Percentiles rank a stretch among this genome's conserved stretches.
Evolutionary conservation across 345 rosid species (phyloP).

Genomic region (Eucalyptus cloeziana): DNA sequence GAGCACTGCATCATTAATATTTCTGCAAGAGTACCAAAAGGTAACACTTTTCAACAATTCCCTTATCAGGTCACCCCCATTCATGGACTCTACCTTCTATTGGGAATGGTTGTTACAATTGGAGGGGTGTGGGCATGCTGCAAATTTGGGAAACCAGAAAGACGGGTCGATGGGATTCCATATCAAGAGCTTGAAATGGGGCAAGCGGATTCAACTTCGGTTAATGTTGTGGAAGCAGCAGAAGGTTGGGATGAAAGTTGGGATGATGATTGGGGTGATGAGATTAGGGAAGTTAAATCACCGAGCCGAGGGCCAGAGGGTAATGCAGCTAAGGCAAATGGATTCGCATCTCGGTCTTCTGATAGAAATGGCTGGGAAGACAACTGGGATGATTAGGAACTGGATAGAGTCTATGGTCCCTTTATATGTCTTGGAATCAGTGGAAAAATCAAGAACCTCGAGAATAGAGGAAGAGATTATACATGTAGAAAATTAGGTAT

Average conservation of each 20-base stretch:
- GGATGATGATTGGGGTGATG: constrained; percentile 23
- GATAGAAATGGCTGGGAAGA: constrained; percentile 4
- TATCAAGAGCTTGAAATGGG: constrained; percentile 67
- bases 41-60: not conserved
- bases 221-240: constrained; percentile 1
- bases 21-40: not conserved
- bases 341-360: not conserved
- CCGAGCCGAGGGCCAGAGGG: not conserved
- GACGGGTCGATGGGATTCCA: constrained; percentile 36
- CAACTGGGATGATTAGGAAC: constrained; percentile 11
- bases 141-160: constrained; percentile 38
- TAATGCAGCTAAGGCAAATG: constrained; percentile 2
- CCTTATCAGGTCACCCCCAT: constrained; percentile 1
- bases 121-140: constrained; percentile 47
- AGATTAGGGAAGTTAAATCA: constrained; percentile 7
- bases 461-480: not conserved
- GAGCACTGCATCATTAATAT: constrained; percentile 3
- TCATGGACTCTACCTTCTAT: constrained; percentile 16
- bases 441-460: not conserved
- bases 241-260: constrained; percentile 22
- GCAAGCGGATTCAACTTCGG: not conserved
- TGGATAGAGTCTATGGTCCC: not conserved
- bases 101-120: constrained; percentile 1
- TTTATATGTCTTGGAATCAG: not conserved
- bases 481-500: not conserved